Evolutionary conservation across 2,329 filamentous ascomycete species (phyloP).

Genomic region (Pseudocercospora ulei): DNA sequence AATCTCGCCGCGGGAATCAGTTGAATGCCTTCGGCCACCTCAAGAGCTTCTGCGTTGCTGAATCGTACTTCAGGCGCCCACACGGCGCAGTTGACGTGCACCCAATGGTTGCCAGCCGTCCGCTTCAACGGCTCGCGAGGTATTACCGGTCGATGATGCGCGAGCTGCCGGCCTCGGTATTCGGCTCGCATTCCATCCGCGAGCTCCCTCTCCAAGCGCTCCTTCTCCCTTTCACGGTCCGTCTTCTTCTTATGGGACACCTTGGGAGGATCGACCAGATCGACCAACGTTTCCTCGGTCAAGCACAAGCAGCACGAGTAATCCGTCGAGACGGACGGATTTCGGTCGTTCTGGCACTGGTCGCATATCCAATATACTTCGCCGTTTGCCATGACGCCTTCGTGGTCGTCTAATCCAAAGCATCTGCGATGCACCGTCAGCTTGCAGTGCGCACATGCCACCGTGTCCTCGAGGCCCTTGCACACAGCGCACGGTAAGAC

Average conservation of each 20-base stretch:
- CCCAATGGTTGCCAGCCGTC: slow-evolving; percentile 95
- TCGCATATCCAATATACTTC: slow-evolving; percentile 82
- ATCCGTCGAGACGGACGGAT: slow-evolving; percentile 80
- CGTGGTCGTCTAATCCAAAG: slow-evolving; percentile 68
- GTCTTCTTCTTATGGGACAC: slow-evolving; percentile 76
- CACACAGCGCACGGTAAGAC: slow-evolving; percentile 80
- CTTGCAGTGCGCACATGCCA: slow-evolving; percentile 77
- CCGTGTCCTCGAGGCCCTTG: slow-evolving; percentile 58
- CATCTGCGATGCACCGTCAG: slow-evolving; percentile 85
- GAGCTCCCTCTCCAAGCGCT: slow-evolving; percentile 74
- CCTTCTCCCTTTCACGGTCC: slow-evolving; percentile 82
- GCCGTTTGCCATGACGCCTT: slow-evolving; percentile 44
- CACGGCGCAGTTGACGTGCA: slow-evolving; percentile 85
- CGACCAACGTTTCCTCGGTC: slow-evolving; percentile 67
- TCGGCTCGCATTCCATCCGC: slow-evolving; percentile 68
- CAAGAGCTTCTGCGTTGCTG: slow-evolving; percentile 68
- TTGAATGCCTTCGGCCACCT: slow-evolving; percentile 81
- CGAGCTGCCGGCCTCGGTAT: slow-evolving; percentile 72
- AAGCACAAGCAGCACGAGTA: slow-evolving; percentile 93
- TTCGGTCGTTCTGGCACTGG: slow-evolving; percentile 90
- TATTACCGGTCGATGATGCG: slow-evolving; percentile 68
- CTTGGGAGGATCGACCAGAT: slow-evolving; percentile 75
- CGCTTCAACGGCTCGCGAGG: slow-evolving; percentile 87
- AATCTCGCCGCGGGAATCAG: slow-evolving; percentile 65
- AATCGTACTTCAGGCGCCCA: slow-evolving; percentile 93